Base-by-base conservation (phyloP, 2,329 filamentous ascomycete species). In the Gremmenia infestans region DNA sequence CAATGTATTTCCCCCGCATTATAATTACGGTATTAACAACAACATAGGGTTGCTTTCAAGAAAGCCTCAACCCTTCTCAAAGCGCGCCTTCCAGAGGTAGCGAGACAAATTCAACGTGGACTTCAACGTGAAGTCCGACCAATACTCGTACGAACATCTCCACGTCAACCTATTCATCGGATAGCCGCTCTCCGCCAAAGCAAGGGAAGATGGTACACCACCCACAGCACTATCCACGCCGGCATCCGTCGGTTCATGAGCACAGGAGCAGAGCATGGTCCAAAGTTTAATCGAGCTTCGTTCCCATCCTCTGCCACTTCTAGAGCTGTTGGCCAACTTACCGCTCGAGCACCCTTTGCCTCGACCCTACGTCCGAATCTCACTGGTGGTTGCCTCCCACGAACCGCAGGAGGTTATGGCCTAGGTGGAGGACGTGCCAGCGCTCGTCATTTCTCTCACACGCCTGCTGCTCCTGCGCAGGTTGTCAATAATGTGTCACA, bases 401-500 rank as follows among this genome's bases (percentile, higher is more conserved):
- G 93, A 55, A 90, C 89, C 40, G 89, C 92, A 7, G 91, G 93
- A 62, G 94, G 94, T n/a, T 99, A 99, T 70, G 80, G 80, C 61
- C 75, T 89, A 40, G 89, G 89, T 32, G 82, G 85, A 50, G 87
- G 86, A 35, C 80, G 85, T 48, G 71, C 83, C 56, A 85, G 88
- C 63, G 84, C 86, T 23, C 82, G 93, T 63, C 93, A 93, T 76
- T 97, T 97, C 74, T 95, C 91, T 1, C 92, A 97, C 73, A 83
- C 85, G 0, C 91, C 93, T 1, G 87, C 89, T 9, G 83, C 87
- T 7, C 91, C 91, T 40, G 91, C 92, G 1, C 90, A 97, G 71
- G 91, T 97, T 48, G 83, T 97, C 51, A 88, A 94, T 72, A 96
- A 96, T 72, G 93, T 97, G n/a, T 96, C 91, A 12, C 86, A 91